phyloP scores from a whole-genome alignment of 2,329 filamentous ascomycete genomes.

The Alternaria rosae region DNA sequence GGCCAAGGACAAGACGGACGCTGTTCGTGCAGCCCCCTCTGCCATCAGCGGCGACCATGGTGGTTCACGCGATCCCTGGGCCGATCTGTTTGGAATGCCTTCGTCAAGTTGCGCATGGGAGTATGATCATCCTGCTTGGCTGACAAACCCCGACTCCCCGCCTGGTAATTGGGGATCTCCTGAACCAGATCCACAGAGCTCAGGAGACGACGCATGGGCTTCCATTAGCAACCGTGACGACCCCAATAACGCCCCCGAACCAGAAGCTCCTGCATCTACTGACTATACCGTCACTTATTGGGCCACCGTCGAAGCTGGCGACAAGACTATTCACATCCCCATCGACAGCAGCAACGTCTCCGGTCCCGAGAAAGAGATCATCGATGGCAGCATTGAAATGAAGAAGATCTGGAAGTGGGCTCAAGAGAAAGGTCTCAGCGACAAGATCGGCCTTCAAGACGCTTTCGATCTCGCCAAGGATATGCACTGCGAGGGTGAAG shows the following conservation, averaged over 20 bases:
- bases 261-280: background rate
- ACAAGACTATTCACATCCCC: slow-evolving; percentile 21
- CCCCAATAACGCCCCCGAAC: background rate
- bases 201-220: background rate
- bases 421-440: slow-evolving; percentile 25
- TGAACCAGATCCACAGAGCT: background rate
- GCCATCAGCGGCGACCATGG: background rate
- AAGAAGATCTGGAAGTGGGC: slow-evolving; percentile 39
- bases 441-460: slow-evolving; percentile 29
- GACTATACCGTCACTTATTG: slow-evolving; percentile 27
- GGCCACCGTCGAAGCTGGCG: slow-evolving; percentile 24
- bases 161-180: background rate
- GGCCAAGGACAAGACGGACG: background rate
- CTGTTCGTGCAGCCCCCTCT: background rate
- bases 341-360: slow-evolving; percentile 26
- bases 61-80: background rate
- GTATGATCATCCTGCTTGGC: background rate
- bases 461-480: slow-evolving; percentile 32
- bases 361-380: slow-evolving; percentile 27
- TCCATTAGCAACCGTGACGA: background rate
- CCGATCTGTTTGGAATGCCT: background rate
- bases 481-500: slow-evolving; percentile 10
- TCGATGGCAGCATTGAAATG: slow-evolving; percentile 15
- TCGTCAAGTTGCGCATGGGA: background rate
- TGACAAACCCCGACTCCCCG: background rate